Percentiles rank a stretch among this genome's conserved stretches.
Conservation (phyloP, 257 asterid genomes). For the Marsdenia floribunda region DNA sequence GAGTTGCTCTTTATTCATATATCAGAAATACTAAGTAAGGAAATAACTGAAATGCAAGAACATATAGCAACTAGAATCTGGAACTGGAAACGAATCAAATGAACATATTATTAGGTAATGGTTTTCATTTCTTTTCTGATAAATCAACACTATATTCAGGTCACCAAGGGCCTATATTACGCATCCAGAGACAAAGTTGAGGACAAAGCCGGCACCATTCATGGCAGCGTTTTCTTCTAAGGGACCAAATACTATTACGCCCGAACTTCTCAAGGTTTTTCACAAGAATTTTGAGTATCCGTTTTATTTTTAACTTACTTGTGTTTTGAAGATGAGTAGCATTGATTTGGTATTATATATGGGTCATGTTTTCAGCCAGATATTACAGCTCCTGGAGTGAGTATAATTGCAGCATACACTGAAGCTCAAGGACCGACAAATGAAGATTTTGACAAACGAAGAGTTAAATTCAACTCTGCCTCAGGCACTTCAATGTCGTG, state of each 20-base stretch:
- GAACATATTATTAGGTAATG: background rate
- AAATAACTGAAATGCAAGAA: background rate
- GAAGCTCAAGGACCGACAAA: slow-evolving; percentile 70
- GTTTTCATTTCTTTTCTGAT: background rate
- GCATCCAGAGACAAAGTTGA: slow-evolving; percentile 44
- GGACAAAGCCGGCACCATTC: slow-evolving; percentile 73
- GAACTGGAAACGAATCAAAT: background rate
- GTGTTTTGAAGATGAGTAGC: background rate
- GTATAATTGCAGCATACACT: slow-evolving; percentile 74
- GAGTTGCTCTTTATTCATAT: slow-evolving; percentile 52
- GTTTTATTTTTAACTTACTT: too few species aligned
- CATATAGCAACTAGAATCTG: background rate
- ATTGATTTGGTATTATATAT: background rate
- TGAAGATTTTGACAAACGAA: slow-evolving; percentile 53
- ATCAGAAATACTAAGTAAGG: slow-evolving; percentile 52
- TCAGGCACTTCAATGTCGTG: slow-evolving; percentile 98
- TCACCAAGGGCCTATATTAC: slow-evolving; percentile 57
- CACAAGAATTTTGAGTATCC: background rate
- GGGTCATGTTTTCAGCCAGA: slow-evolving; percentile 62
- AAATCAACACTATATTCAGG: slow-evolving; percentile 26
- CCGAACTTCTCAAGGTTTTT: slow-evolving; percentile 75
- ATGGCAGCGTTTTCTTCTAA: slow-evolving; percentile 88
- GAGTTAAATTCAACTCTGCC: slow-evolving; percentile 48
- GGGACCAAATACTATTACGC: slow-evolving; percentile 65
- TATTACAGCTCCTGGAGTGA: slow-evolving; percentile 94